phyloP scores from a whole-genome alignment of 2,329 filamentous ascomycete genomes.

The Talaromyces pinophilus region DNA sequence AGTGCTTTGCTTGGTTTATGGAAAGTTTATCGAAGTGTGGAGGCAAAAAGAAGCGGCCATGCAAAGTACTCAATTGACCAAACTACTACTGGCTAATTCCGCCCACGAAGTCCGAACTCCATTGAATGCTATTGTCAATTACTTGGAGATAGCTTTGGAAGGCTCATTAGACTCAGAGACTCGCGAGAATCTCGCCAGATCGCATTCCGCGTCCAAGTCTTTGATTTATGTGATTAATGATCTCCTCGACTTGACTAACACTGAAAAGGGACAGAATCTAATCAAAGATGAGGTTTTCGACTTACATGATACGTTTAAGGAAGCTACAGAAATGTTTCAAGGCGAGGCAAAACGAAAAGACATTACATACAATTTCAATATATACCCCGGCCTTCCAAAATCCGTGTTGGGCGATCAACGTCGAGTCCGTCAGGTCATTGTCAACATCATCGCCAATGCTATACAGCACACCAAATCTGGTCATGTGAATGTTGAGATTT shows the following conservation, averaged over 20 bases:
- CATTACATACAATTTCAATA: conserved; percentile 67
- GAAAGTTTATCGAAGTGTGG: conserved; percentile 90
- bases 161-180: conserved; percentile 77
- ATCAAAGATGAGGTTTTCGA: conserved; percentile 82
- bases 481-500: conserved; percentile 69
- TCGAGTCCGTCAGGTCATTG: conserved; percentile 76
- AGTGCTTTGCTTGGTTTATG: conserved; percentile 83
- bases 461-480: conserved; percentile 74
- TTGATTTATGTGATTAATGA: conserved; percentile 95
- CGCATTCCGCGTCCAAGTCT: conserved; percentile 88
- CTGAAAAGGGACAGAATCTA: conserved; percentile 75
- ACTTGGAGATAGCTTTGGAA: conserved; percentile 86
- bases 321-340: conserved; percentile 73
- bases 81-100: conserved; percentile 78
- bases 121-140: conserved; percentile 91
- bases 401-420: conserved; percentile 77
- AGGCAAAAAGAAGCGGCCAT: conserved; percentile 83
- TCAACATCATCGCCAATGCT: conserved; percentile 82
- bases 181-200: conserved; percentile 77
- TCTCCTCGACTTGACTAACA: conserved; percentile 82
- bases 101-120: conserved; percentile 90
- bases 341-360: conserved; percentile 75
- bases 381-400: conserved; percentile 68
- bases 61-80: conserved; percentile 78
- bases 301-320: conserved; percentile 67